Percentiles rank a stretch among this genome's conserved stretches.
Evolutionary conservation across 306 rosid genomes (phyloP).

Genomic region (Acmispon strigosus): DNA sequence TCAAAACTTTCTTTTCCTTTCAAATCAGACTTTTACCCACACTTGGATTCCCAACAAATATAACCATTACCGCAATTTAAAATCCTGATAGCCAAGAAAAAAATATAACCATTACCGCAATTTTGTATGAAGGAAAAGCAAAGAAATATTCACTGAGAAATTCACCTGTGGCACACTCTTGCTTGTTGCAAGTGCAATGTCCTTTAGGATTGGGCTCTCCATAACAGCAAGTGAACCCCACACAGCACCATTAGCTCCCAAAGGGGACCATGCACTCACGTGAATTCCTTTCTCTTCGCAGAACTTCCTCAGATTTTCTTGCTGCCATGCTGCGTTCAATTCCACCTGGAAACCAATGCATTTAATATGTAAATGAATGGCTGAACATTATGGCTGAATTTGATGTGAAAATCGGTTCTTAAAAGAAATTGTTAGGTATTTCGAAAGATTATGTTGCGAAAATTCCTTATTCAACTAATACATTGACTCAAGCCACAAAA

Average conservation of each 20-base stretch:
- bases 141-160: neutral
- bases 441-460: no score
- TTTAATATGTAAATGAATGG: neutral
- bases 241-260: constrained; percentile 32
- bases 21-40: no score
- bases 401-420: no score
- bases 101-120: neutral
- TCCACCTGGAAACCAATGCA: constrained; percentile 28
- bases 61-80: neutral
- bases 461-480: no score
- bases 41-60: no score
- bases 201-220: constrained; percentile 26
- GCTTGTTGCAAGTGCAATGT: constrained; percentile 11
- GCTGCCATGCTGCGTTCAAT: constrained; percentile 38
- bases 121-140: neutral
- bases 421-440: no score
- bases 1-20: no score
- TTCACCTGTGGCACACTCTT: constrained; percentile 25
- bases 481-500: no score
- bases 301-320: constrained; percentile 19
- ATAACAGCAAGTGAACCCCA: constrained; percentile 43
- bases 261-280: constrained; percentile 37
- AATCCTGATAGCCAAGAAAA: neutral
- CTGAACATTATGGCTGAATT: no score
- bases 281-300: constrained; percentile 37